Percentiles rank a stretch among this genome's conserved stretches.
phyloP scores from a whole-genome alignment of 1,284 basidiomycete species.

The Stereum hirsutum region DNA sequence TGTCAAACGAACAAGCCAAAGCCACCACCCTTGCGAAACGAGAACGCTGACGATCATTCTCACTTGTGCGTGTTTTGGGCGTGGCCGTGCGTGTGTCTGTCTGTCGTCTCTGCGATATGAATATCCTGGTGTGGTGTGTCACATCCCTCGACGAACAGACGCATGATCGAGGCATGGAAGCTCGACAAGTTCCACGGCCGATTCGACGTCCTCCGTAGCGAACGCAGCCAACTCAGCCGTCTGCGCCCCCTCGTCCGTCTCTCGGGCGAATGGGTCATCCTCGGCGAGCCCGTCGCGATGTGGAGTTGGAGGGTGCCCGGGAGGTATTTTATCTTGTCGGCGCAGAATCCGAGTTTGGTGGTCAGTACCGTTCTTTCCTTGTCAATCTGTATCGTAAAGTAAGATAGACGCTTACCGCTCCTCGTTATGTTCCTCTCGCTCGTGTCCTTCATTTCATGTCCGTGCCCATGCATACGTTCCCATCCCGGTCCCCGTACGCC shows the following conservation, averaged over 20 bases:
- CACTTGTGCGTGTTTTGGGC: no score
- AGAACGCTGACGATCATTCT: no score
- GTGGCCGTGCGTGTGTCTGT: no score
- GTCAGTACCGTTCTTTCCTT: slow-evolving; percentile 9
- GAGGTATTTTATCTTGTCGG: slow-evolving; percentile 8
- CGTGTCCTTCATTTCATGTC: no score
- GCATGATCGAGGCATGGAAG: slow-evolving; percentile 10
- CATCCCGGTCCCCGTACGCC: background rate
- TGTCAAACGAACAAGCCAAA: no score
- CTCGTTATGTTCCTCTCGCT: no score
- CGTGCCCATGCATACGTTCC: no score
- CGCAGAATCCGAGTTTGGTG: slow-evolving; percentile 9
- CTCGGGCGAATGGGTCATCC: slow-evolving; percentile 9
- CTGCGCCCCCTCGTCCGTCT: slow-evolving; percentile 8
- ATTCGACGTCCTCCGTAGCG: slow-evolving; percentile 9
- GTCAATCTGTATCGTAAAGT: no score
- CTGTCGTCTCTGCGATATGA: no score
- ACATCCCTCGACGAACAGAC: background rate
- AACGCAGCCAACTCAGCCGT: slow-evolving; percentile 5
- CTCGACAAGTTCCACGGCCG: slow-evolving; percentile 14
- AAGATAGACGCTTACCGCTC: no score
- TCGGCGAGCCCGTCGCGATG: slow-evolving; percentile 12
- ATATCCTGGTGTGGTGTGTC: background rate
- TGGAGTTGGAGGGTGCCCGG: slow-evolving; percentile 12
- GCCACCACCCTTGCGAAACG: no score